Percentiles rank a stretch among this genome's conserved stretches.
Evolutionary conservation across 2,329 filamentous ascomycete species (phyloP).

Genomic region (Talaromyces sp.): DNA sequence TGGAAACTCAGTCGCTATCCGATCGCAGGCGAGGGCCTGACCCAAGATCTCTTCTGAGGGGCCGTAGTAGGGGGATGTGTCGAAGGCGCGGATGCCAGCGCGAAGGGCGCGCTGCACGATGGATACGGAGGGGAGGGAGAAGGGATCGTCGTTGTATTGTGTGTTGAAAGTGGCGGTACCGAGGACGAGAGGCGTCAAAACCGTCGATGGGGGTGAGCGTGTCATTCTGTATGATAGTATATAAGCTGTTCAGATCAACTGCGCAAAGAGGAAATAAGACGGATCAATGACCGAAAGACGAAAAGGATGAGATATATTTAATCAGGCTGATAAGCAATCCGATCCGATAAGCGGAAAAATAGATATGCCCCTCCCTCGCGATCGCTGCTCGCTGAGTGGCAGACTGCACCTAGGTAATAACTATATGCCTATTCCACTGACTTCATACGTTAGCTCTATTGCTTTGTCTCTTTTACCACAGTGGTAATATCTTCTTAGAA

Average conservation of each 20-base stretch:
- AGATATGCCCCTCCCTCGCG: not conserved
- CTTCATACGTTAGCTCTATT: not conserved
- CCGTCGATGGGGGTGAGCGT: constrained; percentile 35
- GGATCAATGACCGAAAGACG: too few relatives aligned
- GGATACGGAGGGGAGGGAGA: constrained; percentile 46
- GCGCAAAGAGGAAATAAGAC: too few relatives aligned
- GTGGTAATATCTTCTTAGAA: not conserved
- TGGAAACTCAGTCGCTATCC: constrained; percentile 49
- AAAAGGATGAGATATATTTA: not conserved
- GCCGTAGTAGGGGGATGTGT: constrained; percentile 55
- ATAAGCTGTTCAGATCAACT: too few relatives aligned
- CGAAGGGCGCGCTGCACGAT: constrained; percentile 48
- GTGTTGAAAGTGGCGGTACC: constrained; percentile 50
- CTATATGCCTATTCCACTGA: too few relatives aligned
- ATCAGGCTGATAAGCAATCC: not conserved
- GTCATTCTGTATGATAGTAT: not conserved
- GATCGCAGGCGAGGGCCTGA: constrained; percentile 41
- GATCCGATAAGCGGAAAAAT: not conserved
- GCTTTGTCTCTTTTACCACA: not conserved
- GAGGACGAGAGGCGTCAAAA: constrained; percentile 46
- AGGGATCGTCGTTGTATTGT: constrained; percentile 50
- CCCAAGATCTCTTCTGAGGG: constrained; percentile 52
- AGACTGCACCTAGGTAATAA: too few relatives aligned
- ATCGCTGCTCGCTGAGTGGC: not conserved
- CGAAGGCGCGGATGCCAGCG: constrained; percentile 50